Evolutionary conservation across 2,329 filamentous ascomycete genomes (phyloP).

Genomic region (Geosmithia putterillii): DNA sequence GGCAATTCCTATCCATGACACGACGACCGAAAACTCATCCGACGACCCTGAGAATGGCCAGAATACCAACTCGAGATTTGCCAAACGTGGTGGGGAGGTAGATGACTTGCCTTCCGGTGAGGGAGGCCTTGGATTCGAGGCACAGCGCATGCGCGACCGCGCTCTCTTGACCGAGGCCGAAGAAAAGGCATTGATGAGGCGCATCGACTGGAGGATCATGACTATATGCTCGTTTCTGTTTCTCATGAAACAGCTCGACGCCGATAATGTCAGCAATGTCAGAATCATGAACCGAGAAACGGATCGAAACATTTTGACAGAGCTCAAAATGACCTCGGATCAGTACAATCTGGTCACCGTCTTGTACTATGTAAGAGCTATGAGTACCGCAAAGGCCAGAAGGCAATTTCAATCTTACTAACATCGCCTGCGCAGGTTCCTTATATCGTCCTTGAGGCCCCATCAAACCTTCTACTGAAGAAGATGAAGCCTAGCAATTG

Average conservation of each 20-base stretch:
- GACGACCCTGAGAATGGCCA: neutral
- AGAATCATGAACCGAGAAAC: constrained; percentile 30
- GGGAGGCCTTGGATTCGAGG: constrained; percentile 15
- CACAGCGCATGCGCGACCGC: constrained; percentile 19
- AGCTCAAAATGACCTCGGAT: constrained; percentile 24
- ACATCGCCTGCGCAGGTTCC: constrained; percentile 13
- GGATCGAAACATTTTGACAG: constrained; percentile 24
- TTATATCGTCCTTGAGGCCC: constrained; percentile 24
- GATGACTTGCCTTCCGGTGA: neutral
- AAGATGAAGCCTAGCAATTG: constrained; percentile 23
- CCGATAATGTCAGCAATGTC: constrained; percentile 26
- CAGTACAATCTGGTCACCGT: constrained; percentile 25
- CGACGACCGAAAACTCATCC: neutral
- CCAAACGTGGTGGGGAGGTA: neutral
- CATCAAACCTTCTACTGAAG: constrained; percentile 26
- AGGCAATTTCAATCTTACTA: neutral
- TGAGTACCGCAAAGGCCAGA: neutral
- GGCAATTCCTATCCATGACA: neutral
- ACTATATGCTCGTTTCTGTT: constrained; percentile 23
- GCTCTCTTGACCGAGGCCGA: constrained; percentile 10
- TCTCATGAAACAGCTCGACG: constrained; percentile 25
- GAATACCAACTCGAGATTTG: neutral
- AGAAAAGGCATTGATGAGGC: constrained; percentile 11
- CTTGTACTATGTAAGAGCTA: constrained; percentile 21
- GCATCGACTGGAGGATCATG: constrained; percentile 13